phyloP scores from a whole-genome alignment of 257 asterid species.

The Penstemon newberryi region DNA sequence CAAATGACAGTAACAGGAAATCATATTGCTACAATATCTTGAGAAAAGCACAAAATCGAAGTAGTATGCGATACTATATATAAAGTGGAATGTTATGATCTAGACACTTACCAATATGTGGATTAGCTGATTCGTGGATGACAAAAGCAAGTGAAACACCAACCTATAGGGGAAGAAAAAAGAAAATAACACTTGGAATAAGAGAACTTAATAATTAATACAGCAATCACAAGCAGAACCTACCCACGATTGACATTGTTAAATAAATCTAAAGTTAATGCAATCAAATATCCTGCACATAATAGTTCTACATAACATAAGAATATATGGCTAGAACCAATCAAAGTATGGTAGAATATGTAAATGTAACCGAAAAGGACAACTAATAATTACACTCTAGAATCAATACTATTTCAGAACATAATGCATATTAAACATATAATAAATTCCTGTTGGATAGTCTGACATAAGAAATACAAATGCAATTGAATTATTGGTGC shows the following conservation, averaged over 20 bases:
- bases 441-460: neutral
- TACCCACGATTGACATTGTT: neutral
- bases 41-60: conserved; percentile 5
- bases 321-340: conserved; percentile 7
- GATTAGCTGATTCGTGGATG: conserved; percentile 98
- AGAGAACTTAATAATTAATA: conserved; percentile 14
- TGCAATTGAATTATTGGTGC: conserved; percentile 3
- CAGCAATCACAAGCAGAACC: conserved; percentile 22
- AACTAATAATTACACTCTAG: conserved; percentile 1
- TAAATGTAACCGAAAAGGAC: neutral
- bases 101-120: conserved; percentile 76
- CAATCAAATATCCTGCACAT: conserved; percentile 13
- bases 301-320: neutral
- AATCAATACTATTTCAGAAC: neutral
- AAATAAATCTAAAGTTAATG: conserved; percentile 1
- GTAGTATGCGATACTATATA: neutral
- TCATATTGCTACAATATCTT: neutral
- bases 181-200: conserved; percentile 15
- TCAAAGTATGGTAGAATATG: neutral
- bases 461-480: conserved; percentile 7
- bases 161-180: conserved; percentile 53
- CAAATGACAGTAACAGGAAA: no score
- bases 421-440: neutral
- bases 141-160: conserved; percentile 99
- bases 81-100: neutral